A percentile compares a stretch with the other conserved stretches of the same genome.
phyloP scores from a whole-genome alignment of 495 filamentous ascomycete species.

The Penicillium malachiteum region DNA sequence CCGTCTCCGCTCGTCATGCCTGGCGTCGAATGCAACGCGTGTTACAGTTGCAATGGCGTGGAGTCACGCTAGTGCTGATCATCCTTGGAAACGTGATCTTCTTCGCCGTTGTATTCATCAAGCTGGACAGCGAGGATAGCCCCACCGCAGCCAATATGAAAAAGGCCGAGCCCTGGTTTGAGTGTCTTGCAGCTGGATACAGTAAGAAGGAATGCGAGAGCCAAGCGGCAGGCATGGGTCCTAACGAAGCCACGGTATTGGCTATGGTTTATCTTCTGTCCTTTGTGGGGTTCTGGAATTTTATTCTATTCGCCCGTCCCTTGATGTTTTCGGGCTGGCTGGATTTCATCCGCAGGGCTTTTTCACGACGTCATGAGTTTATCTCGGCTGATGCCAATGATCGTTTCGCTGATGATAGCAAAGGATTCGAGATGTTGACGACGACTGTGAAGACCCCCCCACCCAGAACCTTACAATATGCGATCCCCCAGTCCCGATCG shows the following conservation, averaged over 20 bases:
- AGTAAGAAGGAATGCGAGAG: conserved; percentile 61
- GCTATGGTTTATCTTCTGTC: conserved; percentile 80
- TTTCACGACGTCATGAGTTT: conserved; percentile 63
- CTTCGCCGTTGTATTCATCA: conserved; percentile 86
- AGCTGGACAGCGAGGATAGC: conserved; percentile 68
- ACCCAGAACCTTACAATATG: conserved; percentile 28
- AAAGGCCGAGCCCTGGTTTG: conserved; percentile 65
- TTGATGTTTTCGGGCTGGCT: conserved; percentile 84
- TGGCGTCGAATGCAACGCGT: conserved; percentile 83
- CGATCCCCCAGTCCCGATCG: conserved; percentile 40
- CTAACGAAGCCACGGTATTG: conserved; percentile 74
- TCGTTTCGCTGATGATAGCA: conserved; percentile 56
- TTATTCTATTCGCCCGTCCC: conserved; percentile 74
- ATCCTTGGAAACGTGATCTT: conserved; percentile 89
- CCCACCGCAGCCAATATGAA: conserved; percentile 51
- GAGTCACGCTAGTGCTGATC: conserved; percentile 79
- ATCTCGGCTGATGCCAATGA: conserved; percentile 79
- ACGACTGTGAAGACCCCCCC: conserved; percentile 47
- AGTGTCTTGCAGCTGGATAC: conserved; percentile 62
- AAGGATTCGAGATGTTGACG: conserved; percentile 82
- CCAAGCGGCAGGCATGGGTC: conserved; percentile 46
- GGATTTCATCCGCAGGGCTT: conserved; percentile 55
- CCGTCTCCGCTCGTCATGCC: conserved; percentile 81
- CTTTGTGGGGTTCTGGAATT: conserved; percentile 81
- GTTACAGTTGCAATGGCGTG: conserved; percentile 91